Conservation (phyloP, 352 stramenopile genomes). For the Blastocystis hominis region DNA sequence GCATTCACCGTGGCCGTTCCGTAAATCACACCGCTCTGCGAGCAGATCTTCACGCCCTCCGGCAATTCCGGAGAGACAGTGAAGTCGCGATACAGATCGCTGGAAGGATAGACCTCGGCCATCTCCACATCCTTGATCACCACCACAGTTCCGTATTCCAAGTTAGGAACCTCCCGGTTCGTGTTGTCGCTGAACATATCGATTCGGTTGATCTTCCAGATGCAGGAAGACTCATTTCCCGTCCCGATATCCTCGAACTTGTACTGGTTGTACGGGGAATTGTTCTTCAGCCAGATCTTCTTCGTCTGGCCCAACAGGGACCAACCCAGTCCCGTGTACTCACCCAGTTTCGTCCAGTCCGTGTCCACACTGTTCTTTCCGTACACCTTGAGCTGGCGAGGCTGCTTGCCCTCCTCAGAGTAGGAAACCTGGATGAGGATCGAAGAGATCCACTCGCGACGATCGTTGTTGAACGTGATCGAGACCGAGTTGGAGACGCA, state of each 20-base stretch:
- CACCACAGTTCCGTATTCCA: neutral
- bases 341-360: neutral
- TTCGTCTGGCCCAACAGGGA: neutral
- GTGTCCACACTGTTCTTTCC: neutral
- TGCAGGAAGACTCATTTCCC: neutral
- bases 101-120: neutral
- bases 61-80: neutral
- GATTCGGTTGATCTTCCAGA: neutral
- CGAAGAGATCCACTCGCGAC: neutral
- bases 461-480: neutral
- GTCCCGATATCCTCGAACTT: conserved; percentile 8
- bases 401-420: neutral
- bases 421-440: neutral
- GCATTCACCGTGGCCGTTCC: neutral
- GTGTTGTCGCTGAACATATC: neutral
- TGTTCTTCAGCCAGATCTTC: neutral
- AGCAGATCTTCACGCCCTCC: neutral
- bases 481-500: neutral
- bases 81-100: neutral
- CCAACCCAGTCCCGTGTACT: neutral
- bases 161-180: neutral
- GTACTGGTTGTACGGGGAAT: conserved; percentile 29
- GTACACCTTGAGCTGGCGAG: neutral
- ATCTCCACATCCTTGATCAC: conserved; percentile 13
- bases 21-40: neutral